A percentile compares a stretch with the other conserved stretches of the same genome.
Evolutionary conservation across 2,329 filamentous ascomycete genomes (phyloP).

Genomic region (Botrytis squamosa): DNA sequence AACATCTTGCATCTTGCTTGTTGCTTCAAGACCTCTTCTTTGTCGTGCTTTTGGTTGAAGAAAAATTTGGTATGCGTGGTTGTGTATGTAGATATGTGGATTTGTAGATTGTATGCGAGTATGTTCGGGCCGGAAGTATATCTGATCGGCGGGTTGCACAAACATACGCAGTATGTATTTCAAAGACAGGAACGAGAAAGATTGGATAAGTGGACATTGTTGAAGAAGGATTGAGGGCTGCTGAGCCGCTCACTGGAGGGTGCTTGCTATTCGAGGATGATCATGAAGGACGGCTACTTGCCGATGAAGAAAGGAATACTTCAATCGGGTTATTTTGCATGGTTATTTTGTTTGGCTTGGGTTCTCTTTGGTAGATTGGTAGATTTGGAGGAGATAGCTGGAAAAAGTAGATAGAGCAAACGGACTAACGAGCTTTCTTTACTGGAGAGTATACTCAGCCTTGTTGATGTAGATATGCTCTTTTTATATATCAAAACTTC

Average conservation of each 20-base stretch:
- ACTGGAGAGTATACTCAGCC: neutral
- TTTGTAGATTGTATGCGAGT: neutral
- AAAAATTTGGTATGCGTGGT: neutral
- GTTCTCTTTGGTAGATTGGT: neutral
- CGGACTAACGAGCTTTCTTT: neutral
- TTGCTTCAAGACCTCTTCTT: neutral
- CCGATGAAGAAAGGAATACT: neutral
- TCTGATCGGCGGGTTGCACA: constrained; percentile 4
- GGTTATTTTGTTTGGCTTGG: neutral
- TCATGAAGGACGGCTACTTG: constrained; percentile 9
- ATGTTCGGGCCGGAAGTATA: neutral
- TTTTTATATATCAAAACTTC: too few relatives aligned
- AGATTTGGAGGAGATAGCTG: neutral
- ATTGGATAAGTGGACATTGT: neutral
- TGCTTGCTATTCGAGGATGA: neutral
- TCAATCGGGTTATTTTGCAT: neutral
- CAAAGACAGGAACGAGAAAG: neutral
- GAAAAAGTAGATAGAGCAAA: neutral
- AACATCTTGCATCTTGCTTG: neutral
- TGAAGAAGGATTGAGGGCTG: neutral
- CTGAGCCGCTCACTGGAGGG: neutral
- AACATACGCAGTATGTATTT: neutral
- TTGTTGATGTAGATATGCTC: neutral
- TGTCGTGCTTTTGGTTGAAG: neutral
- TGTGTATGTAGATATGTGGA: neutral